Conservation (phyloP, 176 grass and related monocot genomes). For the Thalia dealbata region DNA sequence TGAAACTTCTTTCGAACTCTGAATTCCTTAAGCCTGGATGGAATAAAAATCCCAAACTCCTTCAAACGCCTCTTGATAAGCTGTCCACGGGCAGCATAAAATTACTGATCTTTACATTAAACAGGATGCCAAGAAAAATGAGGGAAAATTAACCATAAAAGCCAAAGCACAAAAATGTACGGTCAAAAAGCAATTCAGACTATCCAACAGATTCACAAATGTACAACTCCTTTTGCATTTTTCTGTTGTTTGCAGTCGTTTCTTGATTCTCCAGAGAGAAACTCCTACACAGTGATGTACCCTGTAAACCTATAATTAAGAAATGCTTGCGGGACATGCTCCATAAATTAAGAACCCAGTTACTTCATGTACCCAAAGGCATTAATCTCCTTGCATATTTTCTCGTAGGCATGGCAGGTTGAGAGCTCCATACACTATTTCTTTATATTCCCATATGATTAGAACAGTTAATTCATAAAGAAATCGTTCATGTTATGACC, state of each 20-base stretch:
- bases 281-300: background rate
- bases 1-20: constrained; percentile 74
- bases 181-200: too few relatives aligned
- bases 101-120: background rate
- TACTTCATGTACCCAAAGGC: background rate
- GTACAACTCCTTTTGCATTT: too few relatives aligned
- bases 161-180: too few relatives aligned
- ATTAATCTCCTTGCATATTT: background rate
- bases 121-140: background rate
- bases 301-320: background rate
- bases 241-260: too few relatives aligned
- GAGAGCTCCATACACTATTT: background rate
- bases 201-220: too few relatives aligned
- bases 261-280: background rate
- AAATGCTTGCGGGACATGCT: background rate
- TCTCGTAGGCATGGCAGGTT: background rate
- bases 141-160: background rate
- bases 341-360: background rate
- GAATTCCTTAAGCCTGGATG: constrained; percentile 77
- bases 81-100: constrained; percentile 25
- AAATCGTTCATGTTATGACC: background rate
- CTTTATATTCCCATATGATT: background rate
- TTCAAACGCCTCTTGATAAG: constrained; percentile 94
- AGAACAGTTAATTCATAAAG: background rate
- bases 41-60: constrained; percentile 87